Evolutionary conservation across 73 alveolate genomes (phyloP), one percentile per base, ranked within the genome.

Genomic region (Symbiodinium pilosum): DNA sequence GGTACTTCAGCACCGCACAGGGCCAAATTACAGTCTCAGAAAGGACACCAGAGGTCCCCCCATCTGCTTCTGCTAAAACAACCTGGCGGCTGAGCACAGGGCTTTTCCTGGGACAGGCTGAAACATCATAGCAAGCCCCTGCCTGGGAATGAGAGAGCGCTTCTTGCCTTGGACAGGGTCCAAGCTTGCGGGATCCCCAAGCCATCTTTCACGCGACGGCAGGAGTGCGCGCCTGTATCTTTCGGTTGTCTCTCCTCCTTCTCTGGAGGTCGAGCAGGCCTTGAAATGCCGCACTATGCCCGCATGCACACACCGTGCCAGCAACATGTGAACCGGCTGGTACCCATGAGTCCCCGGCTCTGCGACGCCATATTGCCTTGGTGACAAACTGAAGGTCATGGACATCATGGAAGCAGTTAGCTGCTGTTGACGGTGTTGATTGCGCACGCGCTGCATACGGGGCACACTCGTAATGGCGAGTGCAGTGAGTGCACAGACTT

Each of bases 121-220:
- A 54, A 54, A 1, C 73, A 54, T n/a, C 34, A 54, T n/a, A 30
- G 26, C 26, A 30, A 24, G 73, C 73, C 81, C 83, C 84, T 21
- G 44, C 95, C 95, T 89, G 47, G 95, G 95, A 89, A 89, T 89
- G 87, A 89, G 95, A 84, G 95, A 89, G 38, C 95, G 95, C 87
- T 89, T 89, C 47, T 89, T 89, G 86, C 71, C 95, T 75, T 38
- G 64, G 38, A 4, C 39, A 42, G 24, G 26, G 32, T n/a, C 42
- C 8, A 30, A 28, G 40, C 11, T 34, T 69, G 0, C 12, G 12
- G 36, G 47, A 28, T 28, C 47, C 8, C 43, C 36, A 2, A 18
- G 28, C 12, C 30, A 75, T 1, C 21, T 6, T 14, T 41, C 21
- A 39, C 18, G 34, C 4, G 36, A 43, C 40, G 14, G 21, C 51